Evolutionary conservation across 139 green algal species (phyloP).

Genomic region (Chlorella vulgaris): DNA sequence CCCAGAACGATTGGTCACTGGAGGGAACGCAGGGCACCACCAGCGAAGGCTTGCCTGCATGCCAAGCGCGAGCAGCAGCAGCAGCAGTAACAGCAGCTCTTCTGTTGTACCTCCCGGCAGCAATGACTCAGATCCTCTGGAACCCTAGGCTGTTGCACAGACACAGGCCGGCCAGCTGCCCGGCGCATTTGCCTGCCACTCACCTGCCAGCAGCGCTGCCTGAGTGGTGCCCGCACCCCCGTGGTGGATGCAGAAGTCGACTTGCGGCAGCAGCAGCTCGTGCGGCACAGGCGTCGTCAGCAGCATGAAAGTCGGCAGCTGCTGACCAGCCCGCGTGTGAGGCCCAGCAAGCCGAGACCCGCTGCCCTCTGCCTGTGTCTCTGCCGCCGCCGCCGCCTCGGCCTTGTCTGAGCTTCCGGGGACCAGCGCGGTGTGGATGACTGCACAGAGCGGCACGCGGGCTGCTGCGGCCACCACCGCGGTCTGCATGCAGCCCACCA

Average conservation of each 20-base stretch:
- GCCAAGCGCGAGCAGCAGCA: neutral
- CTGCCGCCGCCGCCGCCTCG: neutral
- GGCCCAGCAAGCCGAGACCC: no score
- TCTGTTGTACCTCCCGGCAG: no score
- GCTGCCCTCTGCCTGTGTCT: neutral
- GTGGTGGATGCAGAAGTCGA: slow-evolving; percentile 73
- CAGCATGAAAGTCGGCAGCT: slow-evolving; percentile 17
- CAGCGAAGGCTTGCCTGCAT: slow-evolving; percentile 32
- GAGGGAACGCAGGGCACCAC: slow-evolving; percentile 60
- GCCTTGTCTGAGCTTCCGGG: neutral
- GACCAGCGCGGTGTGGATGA: slow-evolving; percentile 17
- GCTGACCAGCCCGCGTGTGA: neutral
- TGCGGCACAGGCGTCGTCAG: slow-evolving; percentile 49
- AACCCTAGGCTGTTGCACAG: no score
- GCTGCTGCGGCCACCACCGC: neutral
- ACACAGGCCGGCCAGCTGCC: neutral
- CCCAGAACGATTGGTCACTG: slow-evolving; percentile 77
- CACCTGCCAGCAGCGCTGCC: slow-evolving; percentile 49
- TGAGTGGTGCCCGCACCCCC: slow-evolving; percentile 79
- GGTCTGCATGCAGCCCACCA: slow-evolving; percentile 1
- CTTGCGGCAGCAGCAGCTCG: slow-evolving; percentile 69
- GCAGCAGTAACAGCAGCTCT: neutral
- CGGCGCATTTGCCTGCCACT: neutral
- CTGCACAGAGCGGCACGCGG: neutral
- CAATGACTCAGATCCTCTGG: no score